Evolutionary conservation across 441 rosid genomes (phyloP).

Genomic region (Populus hybrid): DNA sequence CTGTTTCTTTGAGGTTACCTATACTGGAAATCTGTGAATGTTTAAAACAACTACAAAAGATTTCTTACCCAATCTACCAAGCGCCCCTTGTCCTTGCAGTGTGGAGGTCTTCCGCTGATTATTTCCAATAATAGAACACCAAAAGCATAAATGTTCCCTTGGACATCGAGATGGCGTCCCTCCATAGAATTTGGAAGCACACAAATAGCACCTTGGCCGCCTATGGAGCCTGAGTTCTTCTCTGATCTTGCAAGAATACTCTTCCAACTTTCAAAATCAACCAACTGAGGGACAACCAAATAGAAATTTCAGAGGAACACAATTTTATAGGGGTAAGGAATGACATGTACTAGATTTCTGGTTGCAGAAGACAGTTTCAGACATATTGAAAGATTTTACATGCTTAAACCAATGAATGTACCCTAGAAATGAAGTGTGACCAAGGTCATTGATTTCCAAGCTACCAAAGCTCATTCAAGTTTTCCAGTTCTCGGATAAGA

Average conservation of each 20-base stretch:
- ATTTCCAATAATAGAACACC: slow-evolving; percentile 85
- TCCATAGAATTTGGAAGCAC: slow-evolving; percentile 71
- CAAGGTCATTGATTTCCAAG: not conserved
- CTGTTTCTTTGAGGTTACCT: not conserved
- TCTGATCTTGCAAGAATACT: slow-evolving; percentile 86
- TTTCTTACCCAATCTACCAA: slow-evolving; percentile 84
- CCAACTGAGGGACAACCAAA: slow-evolving; percentile 51
- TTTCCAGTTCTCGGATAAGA: not conserved
- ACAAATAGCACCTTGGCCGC: slow-evolving; percentile 74
- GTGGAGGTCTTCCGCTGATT: slow-evolving; percentile 90
- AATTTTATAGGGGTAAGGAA: not conserved
- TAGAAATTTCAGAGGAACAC: not conserved
- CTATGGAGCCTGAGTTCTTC: slow-evolving; percentile 71
- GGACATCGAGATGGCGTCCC: slow-evolving; percentile 72
- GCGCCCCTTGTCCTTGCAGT: slow-evolving; percentile 80
- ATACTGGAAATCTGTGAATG: not conserved
- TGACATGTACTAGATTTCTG: not conserved
- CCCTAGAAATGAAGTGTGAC: not conserved
- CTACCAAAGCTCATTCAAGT: not conserved
- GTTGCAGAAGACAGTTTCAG: not conserved
- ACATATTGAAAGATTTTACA: not conserved
- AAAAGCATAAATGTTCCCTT: slow-evolving; percentile 79
- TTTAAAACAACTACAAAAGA: not conserved
- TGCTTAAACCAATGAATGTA: not conserved
- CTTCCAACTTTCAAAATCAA: slow-evolving; percentile 98